phyloP scores from a whole-genome alignment of 495 filamentous ascomycete genomes.

The Bryoglossum gracile region DNA sequence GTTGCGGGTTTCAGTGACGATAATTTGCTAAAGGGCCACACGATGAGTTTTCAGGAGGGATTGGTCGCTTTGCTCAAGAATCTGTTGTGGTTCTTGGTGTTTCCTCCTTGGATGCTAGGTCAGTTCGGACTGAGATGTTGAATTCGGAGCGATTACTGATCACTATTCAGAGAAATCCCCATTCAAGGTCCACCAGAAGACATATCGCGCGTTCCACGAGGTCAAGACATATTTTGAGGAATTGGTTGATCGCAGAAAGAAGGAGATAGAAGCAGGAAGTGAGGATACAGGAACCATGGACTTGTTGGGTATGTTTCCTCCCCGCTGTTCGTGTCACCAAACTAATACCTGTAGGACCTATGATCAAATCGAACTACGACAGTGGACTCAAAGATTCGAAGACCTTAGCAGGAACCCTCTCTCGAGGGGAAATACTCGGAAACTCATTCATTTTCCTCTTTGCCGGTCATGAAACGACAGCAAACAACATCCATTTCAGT shows the following conservation, averaged over 20 bases:
- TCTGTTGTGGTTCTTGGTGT: constrained; percentile 46
- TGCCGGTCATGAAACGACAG: constrained; percentile 68
- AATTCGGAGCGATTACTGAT: not conserved
- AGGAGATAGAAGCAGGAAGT: constrained; percentile 9
- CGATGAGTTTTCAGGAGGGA: constrained; percentile 41
- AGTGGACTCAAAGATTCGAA: not conserved
- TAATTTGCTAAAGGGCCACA: constrained; percentile 40
- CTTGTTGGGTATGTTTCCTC: not conserved
- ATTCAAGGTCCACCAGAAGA: constrained; percentile 3
- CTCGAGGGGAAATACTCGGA: constrained; percentile 49
- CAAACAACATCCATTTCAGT: constrained; percentile 57
- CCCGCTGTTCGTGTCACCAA: not conserved
- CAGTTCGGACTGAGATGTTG: constrained; percentile 1
- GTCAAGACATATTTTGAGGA: constrained; percentile 14
- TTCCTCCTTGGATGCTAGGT: constrained; percentile 40
- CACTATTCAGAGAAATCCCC: constrained; percentile 2
- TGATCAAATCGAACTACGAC: constrained; percentile 12
- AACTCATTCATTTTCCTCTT: constrained; percentile 69
- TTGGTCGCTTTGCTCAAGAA: constrained; percentile 27
- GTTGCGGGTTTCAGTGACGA: constrained; percentile 24
- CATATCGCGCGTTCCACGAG: constrained; percentile 6
- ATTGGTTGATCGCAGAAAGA: constrained; percentile 8
- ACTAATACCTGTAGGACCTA: constrained; percentile 4
- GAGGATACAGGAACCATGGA: constrained; percentile 5
- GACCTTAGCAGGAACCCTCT: not conserved